Evolutionary conservation across 2,329 filamentous ascomycete genomes (phyloP).

Genomic region (Ceratocystis huliohia): DNA sequence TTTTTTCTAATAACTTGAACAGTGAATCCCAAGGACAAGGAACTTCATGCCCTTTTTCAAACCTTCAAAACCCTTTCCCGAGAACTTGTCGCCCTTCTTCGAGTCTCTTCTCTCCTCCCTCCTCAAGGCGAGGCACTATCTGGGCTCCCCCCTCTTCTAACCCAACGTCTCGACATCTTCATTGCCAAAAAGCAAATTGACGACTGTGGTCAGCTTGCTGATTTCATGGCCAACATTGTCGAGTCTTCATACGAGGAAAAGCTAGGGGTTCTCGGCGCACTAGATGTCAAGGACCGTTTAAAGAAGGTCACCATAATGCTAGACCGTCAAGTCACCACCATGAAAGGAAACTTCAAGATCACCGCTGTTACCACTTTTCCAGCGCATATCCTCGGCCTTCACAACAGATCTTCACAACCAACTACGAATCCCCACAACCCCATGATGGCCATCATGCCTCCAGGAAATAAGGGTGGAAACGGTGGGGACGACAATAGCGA

Average conservation of each 20-base stretch:
- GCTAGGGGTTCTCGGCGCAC: slow-evolving; percentile 67
- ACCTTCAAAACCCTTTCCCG: slow-evolving; percentile 73
- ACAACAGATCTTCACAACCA: slow-evolving; percentile 24
- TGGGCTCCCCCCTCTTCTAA: slow-evolving; percentile 68
- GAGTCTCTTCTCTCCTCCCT: slow-evolving; percentile 72
- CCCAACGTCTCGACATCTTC: slow-evolving; percentile 72
- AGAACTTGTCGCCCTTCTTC: slow-evolving; percentile 72
- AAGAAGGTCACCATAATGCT: slow-evolving; percentile 73
- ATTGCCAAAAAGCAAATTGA: slow-evolving; percentile 69
- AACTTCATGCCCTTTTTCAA: slow-evolving; percentile 58
- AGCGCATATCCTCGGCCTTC: slow-evolving; percentile 40
- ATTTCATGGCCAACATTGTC: slow-evolving; percentile 92
- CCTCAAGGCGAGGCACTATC: slow-evolving; percentile 52
- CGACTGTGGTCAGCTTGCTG: slow-evolving; percentile 75
- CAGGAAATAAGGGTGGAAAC: slow-evolving; percentile 22
- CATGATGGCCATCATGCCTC: slow-evolving; percentile 28
- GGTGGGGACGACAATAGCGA: slow-evolving; percentile 52
- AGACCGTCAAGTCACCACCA: slow-evolving; percentile 64
- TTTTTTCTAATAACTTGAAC: slow-evolving; percentile 13
- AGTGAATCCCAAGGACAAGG: slow-evolving; percentile 36
- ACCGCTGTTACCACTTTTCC: slow-evolving; percentile 60
- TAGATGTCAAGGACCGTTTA: slow-evolving; percentile 66
- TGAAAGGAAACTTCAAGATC: slow-evolving; percentile 80
- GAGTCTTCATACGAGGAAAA: slow-evolving; percentile 86
- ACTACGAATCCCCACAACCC: slow-evolving; percentile 27